Evolutionary conservation across 257 asterid species (phyloP).

Genomic region (Ligustrum vulgare): DNA sequence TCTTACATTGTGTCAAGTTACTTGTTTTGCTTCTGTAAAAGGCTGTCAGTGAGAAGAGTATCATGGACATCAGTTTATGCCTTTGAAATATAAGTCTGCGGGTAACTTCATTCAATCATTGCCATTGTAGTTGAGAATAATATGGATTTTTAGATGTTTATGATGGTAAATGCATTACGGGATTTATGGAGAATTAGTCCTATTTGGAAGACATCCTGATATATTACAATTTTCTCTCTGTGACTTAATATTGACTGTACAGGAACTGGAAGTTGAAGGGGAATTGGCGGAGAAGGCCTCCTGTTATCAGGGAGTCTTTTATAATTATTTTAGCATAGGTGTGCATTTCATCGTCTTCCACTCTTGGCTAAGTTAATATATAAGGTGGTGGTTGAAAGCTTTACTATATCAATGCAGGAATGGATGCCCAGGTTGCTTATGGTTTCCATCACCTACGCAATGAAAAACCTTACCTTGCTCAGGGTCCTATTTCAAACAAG

Average conservation of each 20-base stretch:
- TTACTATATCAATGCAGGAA: constrained; percentile 46
- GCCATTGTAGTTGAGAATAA: background rate
- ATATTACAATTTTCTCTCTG: background rate
- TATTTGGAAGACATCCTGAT: too few species aligned
- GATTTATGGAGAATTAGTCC: background rate
- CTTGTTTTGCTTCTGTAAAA: background rate
- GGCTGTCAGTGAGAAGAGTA: background rate
- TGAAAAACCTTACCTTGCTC: constrained; percentile 90
- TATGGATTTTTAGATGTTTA: background rate
- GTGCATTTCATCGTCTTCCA: constrained; percentile 16
- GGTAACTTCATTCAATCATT: background rate
- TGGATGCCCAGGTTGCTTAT: constrained; percentile 97
- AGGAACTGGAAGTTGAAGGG: constrained; percentile 73
- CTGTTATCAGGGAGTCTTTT: constrained; percentile 84
- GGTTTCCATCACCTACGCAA: constrained; percentile 95
- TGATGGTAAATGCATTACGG: background rate
- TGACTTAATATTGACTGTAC: constrained; percentile 25
- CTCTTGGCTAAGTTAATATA: constrained; percentile 5
- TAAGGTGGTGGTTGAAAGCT: constrained; percentile 16
- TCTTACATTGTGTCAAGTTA: background rate
- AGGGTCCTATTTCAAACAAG: constrained; percentile 93
- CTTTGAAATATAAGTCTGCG: background rate
- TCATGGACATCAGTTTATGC: background rate
- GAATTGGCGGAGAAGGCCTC: constrained; percentile 63
- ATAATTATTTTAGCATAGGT: constrained; percentile 99